Conservation (phyloP, 192 early-diverging fungal genomes). For the Podila verticillata region DNA sequence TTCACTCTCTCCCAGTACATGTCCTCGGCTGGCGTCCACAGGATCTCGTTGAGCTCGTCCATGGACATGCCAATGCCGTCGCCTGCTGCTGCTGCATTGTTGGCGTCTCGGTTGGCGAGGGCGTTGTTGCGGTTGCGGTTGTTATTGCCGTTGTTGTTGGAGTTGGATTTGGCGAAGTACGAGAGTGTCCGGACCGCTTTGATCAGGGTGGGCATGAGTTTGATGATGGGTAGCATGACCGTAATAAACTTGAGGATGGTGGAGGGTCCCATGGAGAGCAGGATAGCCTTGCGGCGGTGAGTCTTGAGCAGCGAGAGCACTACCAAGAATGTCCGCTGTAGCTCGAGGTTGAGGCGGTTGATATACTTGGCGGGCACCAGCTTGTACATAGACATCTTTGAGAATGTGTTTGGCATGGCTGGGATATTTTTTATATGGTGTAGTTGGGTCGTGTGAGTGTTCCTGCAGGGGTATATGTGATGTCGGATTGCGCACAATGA, state of each 20-base stretch:
- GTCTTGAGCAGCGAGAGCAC: slow-evolving; percentile 38
- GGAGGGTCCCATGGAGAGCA: slow-evolving; percentile 40
- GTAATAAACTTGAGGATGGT: slow-evolving; percentile 49
- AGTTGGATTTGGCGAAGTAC: slow-evolving; percentile 17
- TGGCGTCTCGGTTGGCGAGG: slow-evolving; percentile 15
- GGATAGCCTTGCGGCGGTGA: slow-evolving; percentile 44
- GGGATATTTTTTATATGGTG: too few relatives aligned
- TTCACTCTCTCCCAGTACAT: slow-evolving; percentile 48
- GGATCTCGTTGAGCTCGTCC: slow-evolving; percentile 42
- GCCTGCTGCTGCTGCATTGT: slow-evolving; percentile 8
- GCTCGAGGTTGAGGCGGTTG: slow-evolving; percentile 22
- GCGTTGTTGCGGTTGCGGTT: slow-evolving; percentile 7
- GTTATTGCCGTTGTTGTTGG: neutral
- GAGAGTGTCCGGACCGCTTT: slow-evolving; percentile 30
- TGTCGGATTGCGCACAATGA: too few relatives aligned
- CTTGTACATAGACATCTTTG: slow-evolving; percentile 19
- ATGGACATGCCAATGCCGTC: slow-evolving; percentile 38
- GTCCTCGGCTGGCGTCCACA: slow-evolving; percentile 47
- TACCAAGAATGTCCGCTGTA: slow-evolving; percentile 33
- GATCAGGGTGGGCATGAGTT: slow-evolving; percentile 29
- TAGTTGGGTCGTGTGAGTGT: too few relatives aligned
- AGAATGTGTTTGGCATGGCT: slow-evolving; percentile 34
- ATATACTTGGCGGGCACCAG: slow-evolving; percentile 32
- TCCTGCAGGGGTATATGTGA: too few relatives aligned
- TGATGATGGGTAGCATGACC: slow-evolving; percentile 42